Percentiles rank a stretch among this genome's conserved stretches.
Evolutionary conservation across 2,329 filamentous ascomycete species (phyloP).

Genomic region (Arthrinium phaeospermum): DNA sequence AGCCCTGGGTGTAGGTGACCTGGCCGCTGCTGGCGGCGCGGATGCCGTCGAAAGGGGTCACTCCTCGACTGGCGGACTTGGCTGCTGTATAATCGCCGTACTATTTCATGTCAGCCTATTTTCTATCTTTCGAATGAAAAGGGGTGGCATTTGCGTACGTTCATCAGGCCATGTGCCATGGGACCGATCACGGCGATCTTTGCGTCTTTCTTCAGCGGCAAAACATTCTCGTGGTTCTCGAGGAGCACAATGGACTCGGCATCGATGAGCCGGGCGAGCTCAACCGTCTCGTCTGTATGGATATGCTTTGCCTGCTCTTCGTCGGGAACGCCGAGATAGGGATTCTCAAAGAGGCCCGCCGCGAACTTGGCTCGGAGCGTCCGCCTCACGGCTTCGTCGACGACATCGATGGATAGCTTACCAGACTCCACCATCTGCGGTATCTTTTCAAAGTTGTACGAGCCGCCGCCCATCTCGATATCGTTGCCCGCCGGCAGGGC

Average conservation of each 20-base stretch:
- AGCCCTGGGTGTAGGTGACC: slow-evolving; percentile 72
- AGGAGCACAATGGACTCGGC: slow-evolving; percentile 67
- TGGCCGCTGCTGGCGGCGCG: slow-evolving; percentile 62
- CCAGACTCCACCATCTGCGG: slow-evolving; percentile 67
- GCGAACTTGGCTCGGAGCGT: slow-evolving; percentile 72
- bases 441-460: slow-evolving; percentile 72
- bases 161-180: slow-evolving; percentile 75
- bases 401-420: slow-evolving; percentile 61
- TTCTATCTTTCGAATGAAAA: background rate
- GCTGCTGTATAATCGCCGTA: slow-evolving; percentile 79
- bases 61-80: slow-evolving; percentile 65
- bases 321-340: slow-evolving; percentile 63
- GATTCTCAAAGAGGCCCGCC: slow-evolving; percentile 73
- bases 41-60: slow-evolving; percentile 74
- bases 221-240: slow-evolving; percentile 59
- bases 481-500: slow-evolving; percentile 73
- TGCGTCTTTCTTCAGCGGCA: slow-evolving; percentile 66
- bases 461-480: slow-evolving; percentile 78
- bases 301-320: slow-evolving; percentile 63
- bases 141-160: slow-evolving; percentile 46
- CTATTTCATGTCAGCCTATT: slow-evolving; percentile 40
- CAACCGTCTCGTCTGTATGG: slow-evolving; percentile 63
- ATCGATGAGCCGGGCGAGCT: slow-evolving; percentile 67
- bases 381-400: slow-evolving; percentile 71
- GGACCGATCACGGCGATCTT: slow-evolving; percentile 76